Conservation (phyloP, 345 rosid species). For the Dipteronia sinensis region DNA sequence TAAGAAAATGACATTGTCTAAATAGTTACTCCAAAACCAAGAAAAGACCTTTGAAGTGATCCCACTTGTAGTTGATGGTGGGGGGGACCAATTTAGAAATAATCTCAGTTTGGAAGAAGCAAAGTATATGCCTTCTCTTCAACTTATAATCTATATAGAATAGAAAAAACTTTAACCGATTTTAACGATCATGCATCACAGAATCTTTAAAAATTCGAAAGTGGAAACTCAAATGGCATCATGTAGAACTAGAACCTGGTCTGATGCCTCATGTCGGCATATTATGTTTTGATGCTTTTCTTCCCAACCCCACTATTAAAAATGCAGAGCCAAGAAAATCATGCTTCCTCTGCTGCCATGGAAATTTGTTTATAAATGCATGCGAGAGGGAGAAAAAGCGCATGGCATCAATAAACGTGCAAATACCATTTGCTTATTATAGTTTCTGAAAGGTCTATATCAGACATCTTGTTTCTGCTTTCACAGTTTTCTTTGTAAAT, state of each 20-base stretch:
- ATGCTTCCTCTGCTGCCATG: constrained; percentile 19
- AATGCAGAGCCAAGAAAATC: constrained; percentile 14
- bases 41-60: constrained; percentile 3
- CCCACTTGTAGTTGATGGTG: not conserved
- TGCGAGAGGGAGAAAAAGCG: constrained; percentile 11
- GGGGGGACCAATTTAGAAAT: constrained; percentile 9
- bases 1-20: constrained; percentile 8
- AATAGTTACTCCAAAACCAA: constrained; percentile 13
- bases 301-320: not conserved
- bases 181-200: no score
- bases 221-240: no score
- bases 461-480: constrained; percentile 9
- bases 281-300: not conserved
- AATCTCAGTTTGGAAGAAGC: not conserved
- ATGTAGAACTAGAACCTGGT: not conserved
- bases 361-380: constrained; percentile 6
- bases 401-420: constrained; percentile 24
- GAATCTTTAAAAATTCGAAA: no score
- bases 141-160: no score
- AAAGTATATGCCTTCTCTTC: not conserved
- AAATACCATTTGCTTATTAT: constrained; percentile 4
- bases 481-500: constrained; percentile 2
- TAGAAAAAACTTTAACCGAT: no score
- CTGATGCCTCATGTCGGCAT: not conserved
- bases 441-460: constrained; percentile 9